phyloP scores from a whole-genome alignment of 352 stramenopile genomes.

The Pilasporangium apinafurcum region DNA sequence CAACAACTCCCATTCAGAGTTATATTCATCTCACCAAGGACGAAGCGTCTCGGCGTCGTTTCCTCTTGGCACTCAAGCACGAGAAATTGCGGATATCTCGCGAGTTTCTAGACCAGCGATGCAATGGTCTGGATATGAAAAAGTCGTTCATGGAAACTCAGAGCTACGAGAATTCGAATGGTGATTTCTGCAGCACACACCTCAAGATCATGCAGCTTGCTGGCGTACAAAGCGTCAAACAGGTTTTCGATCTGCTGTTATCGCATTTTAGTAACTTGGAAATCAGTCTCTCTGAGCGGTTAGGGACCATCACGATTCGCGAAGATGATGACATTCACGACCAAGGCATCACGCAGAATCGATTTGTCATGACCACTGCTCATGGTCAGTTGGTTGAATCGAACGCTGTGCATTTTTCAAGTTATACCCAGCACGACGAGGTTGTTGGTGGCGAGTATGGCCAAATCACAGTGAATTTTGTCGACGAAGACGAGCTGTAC shows the following conservation, averaged over 20 bases:
- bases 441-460: slow-evolving; percentile 1
- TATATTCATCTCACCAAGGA: slow-evolving; percentile 38
- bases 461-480: slow-evolving; percentile 23
- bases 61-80: not conserved
- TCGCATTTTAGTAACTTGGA: slow-evolving; percentile 29
- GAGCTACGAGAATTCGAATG: slow-evolving; percentile 9
- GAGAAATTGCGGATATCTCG: not conserved
- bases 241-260: slow-evolving; percentile 26
- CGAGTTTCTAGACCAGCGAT: not conserved
- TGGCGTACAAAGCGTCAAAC: slow-evolving; percentile 11
- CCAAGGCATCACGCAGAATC: slow-evolving; percentile 17
- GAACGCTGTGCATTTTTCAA: slow-evolving; percentile 25
- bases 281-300: slow-evolving; percentile 28
- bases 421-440: slow-evolving; percentile 15
- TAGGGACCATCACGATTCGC: slow-evolving; percentile 29
- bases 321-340: slow-evolving; percentile 23
- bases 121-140: not conserved
- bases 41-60: slow-evolving; percentile 6
- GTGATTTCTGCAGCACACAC: slow-evolving; percentile 25
- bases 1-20: slow-evolving; percentile 30
- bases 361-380: slow-evolving; percentile 16
- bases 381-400: slow-evolving; percentile 22
- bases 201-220: slow-evolving; percentile 28
- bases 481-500: slow-evolving; percentile 44
- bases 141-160: slow-evolving; percentile 24